Conservation (phyloP, 805 yeast species). For the Wickerhamiella azymoides region DNA sequence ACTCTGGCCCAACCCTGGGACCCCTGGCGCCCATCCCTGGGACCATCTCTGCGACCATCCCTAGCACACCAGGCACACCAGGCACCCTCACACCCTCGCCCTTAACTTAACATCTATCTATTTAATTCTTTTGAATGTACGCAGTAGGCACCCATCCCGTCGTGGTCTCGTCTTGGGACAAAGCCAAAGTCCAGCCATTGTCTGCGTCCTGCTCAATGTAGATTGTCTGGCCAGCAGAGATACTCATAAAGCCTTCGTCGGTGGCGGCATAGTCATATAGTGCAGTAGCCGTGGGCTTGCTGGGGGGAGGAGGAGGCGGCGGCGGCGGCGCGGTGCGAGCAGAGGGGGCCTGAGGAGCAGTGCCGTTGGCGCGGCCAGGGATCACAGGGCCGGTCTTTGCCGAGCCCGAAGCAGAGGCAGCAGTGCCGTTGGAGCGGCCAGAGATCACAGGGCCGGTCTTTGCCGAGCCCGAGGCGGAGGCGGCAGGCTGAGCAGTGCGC, state of each 20-base stretch:
- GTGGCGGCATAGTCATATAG: slow-evolving; percentile 81
- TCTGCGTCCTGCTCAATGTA: slow-evolving; percentile 57
- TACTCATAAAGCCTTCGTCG: slow-evolving; percentile 70
- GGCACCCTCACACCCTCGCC: too few relatives aligned
- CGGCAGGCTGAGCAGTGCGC: neutral
- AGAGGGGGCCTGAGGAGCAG: neutral
- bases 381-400: neutral
- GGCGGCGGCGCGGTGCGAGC: slow-evolving; percentile 31
- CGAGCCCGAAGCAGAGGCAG: slow-evolving; percentile 5
- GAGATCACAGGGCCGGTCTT: neutral
- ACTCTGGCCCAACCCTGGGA: too few relatives aligned
- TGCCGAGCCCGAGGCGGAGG: slow-evolving; percentile 14
- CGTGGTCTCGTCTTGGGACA: slow-evolving; percentile 52
- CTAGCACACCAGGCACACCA: too few relatives aligned
- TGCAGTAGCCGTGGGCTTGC: slow-evolving; percentile 69
- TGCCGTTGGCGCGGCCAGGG: neutral
- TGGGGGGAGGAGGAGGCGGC: slow-evolving; percentile 48
- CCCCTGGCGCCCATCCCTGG: too few relatives aligned
- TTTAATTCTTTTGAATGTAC: slow-evolving; percentile 40
- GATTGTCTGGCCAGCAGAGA: slow-evolving; percentile 62
- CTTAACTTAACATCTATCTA: slow-evolving; percentile 4
- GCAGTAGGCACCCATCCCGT: slow-evolving; percentile 98
- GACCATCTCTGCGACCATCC: too few relatives aligned
- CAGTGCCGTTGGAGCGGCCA: neutral
- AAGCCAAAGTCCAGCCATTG: slow-evolving; percentile 92